Base-by-base conservation (phyloP, 371 early-diverging fungal species). In the Mortierella sp. region DNA sequence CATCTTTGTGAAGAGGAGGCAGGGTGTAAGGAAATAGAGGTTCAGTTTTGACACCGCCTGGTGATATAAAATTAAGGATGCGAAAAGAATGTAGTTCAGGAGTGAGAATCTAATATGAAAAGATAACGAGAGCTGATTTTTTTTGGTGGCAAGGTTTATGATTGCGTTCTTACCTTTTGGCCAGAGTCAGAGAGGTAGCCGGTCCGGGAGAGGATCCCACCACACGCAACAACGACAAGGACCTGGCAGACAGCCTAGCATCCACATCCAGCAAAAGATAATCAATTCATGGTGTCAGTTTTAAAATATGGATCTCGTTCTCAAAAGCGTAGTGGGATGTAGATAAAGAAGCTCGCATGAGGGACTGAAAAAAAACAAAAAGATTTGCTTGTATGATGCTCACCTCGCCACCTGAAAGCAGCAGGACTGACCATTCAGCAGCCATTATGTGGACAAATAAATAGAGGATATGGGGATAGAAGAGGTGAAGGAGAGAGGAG, bases 21-120 rank as follows among this genome's bases (percentile, higher is more conserved):
- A 95, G 18, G 96, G 96, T n/a, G 95, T 95, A 84, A 95, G 91
- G 71, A 94, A 93, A 63, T 92, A 90, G 68, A 95, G 83, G 76
- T 94, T 95, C 21, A 95, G 83, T 58, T 91, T 89, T n/a, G 96
- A 93, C 65, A 95, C 81, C 77, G 93, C 90, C 95, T 95, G 89
- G 8, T 5, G 21, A 58, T 49, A 27, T 4, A 63, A 5, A 48
- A 46, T 12, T 43, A 49, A 38, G 8, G 14, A 49, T 2, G 21
- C 35, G 55, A 56, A 6, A 48, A 49, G 35, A 11, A 58, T 18
- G 12, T 14, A 43, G 44, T 55, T 1, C 12, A 46, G 12, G 3
- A 1, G 21, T 29, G 6, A 44, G 21, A 56, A 41, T 49, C 18
- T n/a, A 4, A 54, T 24, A 3, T 29, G 4, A n/a, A 8, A 54